These are phyloP conservation scores for Aspergillus carbonarius DNA, from an alignment of 2,329 filamentous ascomycete species.

Conservation along the genomic window DNA sequence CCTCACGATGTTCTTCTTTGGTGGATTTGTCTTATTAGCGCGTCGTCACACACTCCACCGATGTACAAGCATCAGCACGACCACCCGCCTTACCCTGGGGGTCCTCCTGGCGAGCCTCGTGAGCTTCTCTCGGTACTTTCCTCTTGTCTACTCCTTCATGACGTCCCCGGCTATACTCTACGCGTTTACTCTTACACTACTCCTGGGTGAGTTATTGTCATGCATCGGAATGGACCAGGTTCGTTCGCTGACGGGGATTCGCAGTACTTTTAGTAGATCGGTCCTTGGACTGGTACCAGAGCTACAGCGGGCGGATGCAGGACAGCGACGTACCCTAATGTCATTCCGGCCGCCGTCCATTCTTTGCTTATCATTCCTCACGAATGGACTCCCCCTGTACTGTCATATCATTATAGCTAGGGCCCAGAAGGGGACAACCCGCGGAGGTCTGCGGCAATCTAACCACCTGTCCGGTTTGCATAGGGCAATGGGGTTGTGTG, in stretches of 20 bases:
- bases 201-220: conserved; percentile 27
- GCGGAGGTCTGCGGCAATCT: background rate
- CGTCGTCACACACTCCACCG: conserved; percentile 25
- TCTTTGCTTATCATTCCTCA: background rate
- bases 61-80: conserved; percentile 27
- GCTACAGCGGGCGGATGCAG: conserved; percentile 22
- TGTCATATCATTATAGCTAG: background rate
- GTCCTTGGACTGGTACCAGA: conserved; percentile 32
- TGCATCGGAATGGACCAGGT: background rate
- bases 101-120: conserved; percentile 29
- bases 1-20: conserved; percentile 38
- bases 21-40: conserved; percentile 32
- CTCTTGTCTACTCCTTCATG: conserved; percentile 40
- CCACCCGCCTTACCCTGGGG: conserved; percentile 31
- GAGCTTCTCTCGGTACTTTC: conserved; percentile 32
- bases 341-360: background rate
- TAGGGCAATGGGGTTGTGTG: background rate
- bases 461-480: background rate
- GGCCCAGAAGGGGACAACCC: background rate
- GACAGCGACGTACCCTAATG: conserved; percentile 21
- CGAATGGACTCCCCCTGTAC: background rate
- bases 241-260: conserved; percentile 18
- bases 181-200: conserved; percentile 32
- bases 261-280: conserved; percentile 36
- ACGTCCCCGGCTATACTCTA: conserved; percentile 41